These are phyloP conservation scores for Botrytis aclada DNA, from an alignment of 2,329 filamentous ascomycete genomes.

Conservation along the genomic window DNA sequence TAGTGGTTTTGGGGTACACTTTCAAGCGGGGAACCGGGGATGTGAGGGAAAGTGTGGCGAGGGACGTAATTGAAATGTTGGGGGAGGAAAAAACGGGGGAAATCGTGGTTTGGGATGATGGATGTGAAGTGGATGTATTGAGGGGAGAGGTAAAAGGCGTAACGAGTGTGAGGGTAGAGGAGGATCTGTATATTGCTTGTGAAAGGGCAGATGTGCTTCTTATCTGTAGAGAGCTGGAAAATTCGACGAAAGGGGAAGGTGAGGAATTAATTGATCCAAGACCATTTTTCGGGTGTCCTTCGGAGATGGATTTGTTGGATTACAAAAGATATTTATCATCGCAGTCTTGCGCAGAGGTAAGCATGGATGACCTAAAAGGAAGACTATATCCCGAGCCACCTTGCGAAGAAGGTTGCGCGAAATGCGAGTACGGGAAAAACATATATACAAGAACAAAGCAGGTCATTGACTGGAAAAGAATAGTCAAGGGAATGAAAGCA, in stretches of 20 bases:
- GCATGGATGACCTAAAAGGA: background rate
- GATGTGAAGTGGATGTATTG: slow-evolving; percentile 42
- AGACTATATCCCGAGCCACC: slow-evolving; percentile 28
- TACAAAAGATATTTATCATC: background rate
- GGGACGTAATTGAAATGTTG: slow-evolving; percentile 64
- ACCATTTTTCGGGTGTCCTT: slow-evolving; percentile 23
- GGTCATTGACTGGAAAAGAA: slow-evolving; percentile 45
- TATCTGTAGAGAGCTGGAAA: slow-evolving; percentile 51
- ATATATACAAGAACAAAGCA: slow-evolving; percentile 9
- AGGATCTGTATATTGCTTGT: slow-evolving; percentile 46
- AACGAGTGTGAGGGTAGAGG: slow-evolving; percentile 38
- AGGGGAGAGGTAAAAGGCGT: slow-evolving; percentile 40
- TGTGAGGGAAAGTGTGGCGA: slow-evolving; percentile 66
- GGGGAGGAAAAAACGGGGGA: slow-evolving; percentile 61
- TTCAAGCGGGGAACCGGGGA: slow-evolving; percentile 80
- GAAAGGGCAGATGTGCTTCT: slow-evolving; percentile 46
- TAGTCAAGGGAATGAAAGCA: slow-evolving; percentile 45
- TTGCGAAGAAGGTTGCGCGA: slow-evolving; percentile 37
- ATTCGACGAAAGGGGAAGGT: slow-evolving; percentile 22
- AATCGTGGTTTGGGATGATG: slow-evolving; percentile 67
- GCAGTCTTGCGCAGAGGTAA: background rate
- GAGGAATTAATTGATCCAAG: slow-evolving; percentile 24
- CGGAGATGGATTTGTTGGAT: background rate
- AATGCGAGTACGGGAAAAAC: slow-evolving; percentile 31
- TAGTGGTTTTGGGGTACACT: slow-evolving; percentile 70